Conservation (phyloP, 805 yeast species). For the Yarrowia sp. region DNA sequence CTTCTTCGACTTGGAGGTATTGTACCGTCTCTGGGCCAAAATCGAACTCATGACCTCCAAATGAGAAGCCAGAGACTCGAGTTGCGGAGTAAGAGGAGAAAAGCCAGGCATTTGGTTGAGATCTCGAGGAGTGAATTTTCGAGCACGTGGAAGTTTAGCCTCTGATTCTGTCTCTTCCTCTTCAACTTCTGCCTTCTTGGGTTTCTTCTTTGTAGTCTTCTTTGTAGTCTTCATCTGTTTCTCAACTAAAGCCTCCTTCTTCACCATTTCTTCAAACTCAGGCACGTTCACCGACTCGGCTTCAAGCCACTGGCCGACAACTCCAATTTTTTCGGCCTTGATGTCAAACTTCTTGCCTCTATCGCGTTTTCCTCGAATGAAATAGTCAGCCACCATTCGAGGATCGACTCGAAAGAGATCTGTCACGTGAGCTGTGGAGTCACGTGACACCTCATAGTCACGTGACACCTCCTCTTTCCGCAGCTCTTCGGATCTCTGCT, state of each 20-base stretch:
- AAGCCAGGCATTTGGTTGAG: constrained; percentile 1
- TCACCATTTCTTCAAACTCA: neutral
- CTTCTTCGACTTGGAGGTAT: constrained; percentile 7
- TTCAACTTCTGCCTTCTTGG: neutral
- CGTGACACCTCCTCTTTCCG: neutral
- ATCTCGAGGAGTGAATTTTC: neutral
- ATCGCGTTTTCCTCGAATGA: constrained; percentile 4
- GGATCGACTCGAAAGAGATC: constrained; percentile 20
- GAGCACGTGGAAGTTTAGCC: neutral
- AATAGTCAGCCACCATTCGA: constrained; percentile 12
- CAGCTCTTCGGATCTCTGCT: neutral
- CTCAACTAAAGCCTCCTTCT: neutral
- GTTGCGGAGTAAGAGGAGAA: neutral
- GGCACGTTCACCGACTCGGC: neutral
- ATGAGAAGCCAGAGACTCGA: neutral
- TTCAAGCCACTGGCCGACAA: constrained; percentile 15
- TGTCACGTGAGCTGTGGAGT: neutral
- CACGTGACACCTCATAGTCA: neutral
- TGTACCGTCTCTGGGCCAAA: neutral
- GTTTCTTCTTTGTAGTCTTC: too few relatives aligned
- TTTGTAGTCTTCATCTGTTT: neutral
- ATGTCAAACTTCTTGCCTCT: constrained; percentile 6
- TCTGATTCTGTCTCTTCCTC: neutral
- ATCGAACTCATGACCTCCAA: constrained; percentile 15
- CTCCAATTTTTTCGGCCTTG: constrained; percentile 29